phyloP scores from a whole-genome alignment of 352 stramenopile genomes.

The Thalassiosira hispida region DNA sequence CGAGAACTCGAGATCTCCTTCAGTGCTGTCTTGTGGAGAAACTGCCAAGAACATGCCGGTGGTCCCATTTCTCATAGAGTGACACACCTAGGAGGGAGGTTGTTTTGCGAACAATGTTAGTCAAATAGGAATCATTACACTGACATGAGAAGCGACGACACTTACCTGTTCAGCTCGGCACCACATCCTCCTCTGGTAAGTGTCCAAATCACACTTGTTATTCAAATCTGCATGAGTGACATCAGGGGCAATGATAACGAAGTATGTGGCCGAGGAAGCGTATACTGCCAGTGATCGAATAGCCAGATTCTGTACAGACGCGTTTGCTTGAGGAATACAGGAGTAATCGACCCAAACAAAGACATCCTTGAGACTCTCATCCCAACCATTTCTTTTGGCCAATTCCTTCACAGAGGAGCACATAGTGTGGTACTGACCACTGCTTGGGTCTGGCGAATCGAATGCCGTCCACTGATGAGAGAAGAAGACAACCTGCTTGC shows the following conservation, averaged over 20 bases:
- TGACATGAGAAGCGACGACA: too few species aligned
- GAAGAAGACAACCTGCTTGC: constrained; percentile 56
- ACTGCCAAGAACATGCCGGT: too few species aligned
- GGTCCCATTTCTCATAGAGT: constrained; percentile 55
- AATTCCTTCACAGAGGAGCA: constrained; percentile 33
- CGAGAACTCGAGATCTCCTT: too few species aligned
- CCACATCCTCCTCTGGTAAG: constrained; percentile 56
- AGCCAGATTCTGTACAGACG: constrained; percentile 45
- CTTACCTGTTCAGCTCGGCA: constrained; percentile 59
- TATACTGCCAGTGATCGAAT: constrained; percentile 53
- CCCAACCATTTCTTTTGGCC: constrained; percentile 29
- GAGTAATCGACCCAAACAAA: constrained; percentile 63
- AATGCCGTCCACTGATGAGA: constrained; percentile 58
- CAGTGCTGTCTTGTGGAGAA: too few species aligned
- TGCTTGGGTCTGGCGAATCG: constrained; percentile 41
- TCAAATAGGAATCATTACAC: too few species aligned
- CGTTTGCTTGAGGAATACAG: constrained; percentile 55
- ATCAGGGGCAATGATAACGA: constrained; percentile 53
- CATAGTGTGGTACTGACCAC: constrained; percentile 48
- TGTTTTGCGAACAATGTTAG: too few species aligned
- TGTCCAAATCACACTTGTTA: constrained; percentile 36
- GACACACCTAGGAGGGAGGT: too few species aligned
- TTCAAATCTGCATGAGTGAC: constrained; percentile 40
- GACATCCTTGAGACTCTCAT: constrained; percentile 47
- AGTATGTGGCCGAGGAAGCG: constrained; percentile 54